phyloP scores from a whole-genome alignment of 495 filamentous ascomycete species.

The Penicillium manginii region DNA sequence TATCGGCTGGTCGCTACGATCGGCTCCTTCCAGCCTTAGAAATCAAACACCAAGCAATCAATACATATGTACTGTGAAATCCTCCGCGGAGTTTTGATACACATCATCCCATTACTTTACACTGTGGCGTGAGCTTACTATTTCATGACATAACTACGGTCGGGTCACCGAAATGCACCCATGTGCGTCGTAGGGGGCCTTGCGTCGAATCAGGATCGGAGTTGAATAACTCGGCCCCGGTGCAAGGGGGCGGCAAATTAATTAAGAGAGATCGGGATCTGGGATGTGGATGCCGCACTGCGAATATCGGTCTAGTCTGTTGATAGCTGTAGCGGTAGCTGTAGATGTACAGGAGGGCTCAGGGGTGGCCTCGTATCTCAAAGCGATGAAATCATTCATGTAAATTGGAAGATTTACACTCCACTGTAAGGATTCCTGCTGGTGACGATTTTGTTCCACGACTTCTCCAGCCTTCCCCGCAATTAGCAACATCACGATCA shows the following conservation, averaged over 20 bases:
- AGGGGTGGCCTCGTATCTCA: too few species aligned
- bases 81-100: too few species aligned
- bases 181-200: not conserved
- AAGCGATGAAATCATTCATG: too few species aligned
- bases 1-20: slow-evolving; percentile 20
- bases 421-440: too few species aligned
- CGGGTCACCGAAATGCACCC: not conserved
- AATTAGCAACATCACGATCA: too few species aligned
- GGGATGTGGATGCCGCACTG: not conserved
- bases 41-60: not conserved
- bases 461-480: too few species aligned
- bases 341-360: too few species aligned
- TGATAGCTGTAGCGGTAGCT: not conserved
- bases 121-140: not conserved
- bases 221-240: not conserved
- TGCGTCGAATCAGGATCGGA: not conserved
- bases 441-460: too few species aligned
- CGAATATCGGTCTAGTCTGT: not conserved
- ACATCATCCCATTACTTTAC: not conserved
- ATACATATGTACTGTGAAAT: too few species aligned
- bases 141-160: not conserved
- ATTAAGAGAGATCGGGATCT: not conserved
- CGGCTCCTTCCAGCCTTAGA: not conserved
- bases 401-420: too few species aligned
- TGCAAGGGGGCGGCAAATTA: not conserved